These are phyloP conservation scores for Pelargonium fulgidum DNA, from an alignment of 441 rosid species.

Conservation along the genomic window DNA sequence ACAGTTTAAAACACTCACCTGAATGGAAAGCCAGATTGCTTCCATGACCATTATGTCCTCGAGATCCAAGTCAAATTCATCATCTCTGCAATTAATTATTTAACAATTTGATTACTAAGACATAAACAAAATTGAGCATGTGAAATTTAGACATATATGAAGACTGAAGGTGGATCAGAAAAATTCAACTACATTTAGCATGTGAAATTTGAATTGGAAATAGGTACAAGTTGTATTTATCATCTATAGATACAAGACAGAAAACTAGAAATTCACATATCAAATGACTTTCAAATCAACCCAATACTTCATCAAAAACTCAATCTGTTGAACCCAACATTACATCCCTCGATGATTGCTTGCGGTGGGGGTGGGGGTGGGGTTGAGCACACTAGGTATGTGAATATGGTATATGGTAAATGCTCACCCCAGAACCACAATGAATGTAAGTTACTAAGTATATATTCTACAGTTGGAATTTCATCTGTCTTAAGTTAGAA, in stretches of 20 bases:
- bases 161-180: background rate
- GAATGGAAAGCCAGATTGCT: conserved; percentile 94
- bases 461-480: background rate
- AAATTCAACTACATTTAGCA: background rate
- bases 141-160: background rate
- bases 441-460: background rate
- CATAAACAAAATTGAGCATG: conserved; percentile 1
- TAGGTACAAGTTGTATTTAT: too few species aligned
- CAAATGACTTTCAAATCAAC: background rate
- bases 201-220: background rate
- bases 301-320: background rate
- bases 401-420: background rate
- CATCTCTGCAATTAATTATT: conserved; percentile 52
- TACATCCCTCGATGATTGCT: background rate
- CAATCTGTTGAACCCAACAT: background rate
- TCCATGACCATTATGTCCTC: conserved; percentile 97
- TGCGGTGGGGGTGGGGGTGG: too few species aligned
- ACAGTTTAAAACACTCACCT: conserved; percentile 36
- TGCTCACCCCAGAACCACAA: background rate
- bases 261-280: background rate
- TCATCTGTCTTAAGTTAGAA: too few species aligned
- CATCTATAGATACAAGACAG: background rate
- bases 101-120: conserved; percentile 5
- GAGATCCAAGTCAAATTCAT: conserved; percentile 79
- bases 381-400: background rate